phyloP scores from a whole-genome alignment of 768 basidiomycete genomes.

The Glaciozyma antarctica region DNA sequence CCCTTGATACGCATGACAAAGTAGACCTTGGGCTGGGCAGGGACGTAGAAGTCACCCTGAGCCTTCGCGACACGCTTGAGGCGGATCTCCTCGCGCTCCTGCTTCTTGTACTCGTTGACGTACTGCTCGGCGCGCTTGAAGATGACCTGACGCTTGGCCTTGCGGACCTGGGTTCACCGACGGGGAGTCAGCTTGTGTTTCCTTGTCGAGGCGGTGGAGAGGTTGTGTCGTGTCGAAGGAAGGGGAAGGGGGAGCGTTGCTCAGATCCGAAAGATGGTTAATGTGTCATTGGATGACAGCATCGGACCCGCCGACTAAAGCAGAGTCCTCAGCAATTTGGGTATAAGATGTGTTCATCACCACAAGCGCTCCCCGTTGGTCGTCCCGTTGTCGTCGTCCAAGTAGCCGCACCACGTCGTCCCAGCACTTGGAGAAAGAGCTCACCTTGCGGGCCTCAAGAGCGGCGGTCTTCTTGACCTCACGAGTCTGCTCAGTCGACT shows the following conservation, averaged over 20 bases:
- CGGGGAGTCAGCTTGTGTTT: neutral
- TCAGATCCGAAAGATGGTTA: constrained; percentile 46
- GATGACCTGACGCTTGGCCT: constrained; percentile 89
- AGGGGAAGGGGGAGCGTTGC: constrained; percentile 16
- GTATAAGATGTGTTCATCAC: constrained; percentile 40
- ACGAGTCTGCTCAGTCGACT: constrained; percentile 43
- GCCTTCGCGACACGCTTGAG: constrained; percentile 84
- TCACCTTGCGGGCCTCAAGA: constrained; percentile 44
- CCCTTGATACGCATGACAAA: constrained; percentile 96
- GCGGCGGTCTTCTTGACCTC: constrained; percentile 45
- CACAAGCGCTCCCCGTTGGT: neutral
- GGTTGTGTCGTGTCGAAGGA: neutral
- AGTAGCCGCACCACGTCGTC: no score
- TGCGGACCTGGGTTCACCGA: constrained; percentile 53
- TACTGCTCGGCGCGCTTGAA: constrained; percentile 99
- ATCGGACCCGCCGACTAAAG: constrained; percentile 26
- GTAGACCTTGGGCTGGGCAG: constrained; percentile 92
- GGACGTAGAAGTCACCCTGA: constrained; percentile 93
- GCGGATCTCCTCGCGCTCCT: constrained; percentile 93
- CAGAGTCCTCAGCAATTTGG: constrained; percentile 41
- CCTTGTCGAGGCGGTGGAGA: neutral
- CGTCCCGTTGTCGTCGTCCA: neutral
- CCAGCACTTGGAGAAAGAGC: constrained; percentile 13
- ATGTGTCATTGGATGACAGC: constrained; percentile 35
- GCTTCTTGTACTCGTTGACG: constrained; percentile 86